Evolutionary conservation across 768 basidiomycete genomes (phyloP), one percentile per base, ranked within the genome.

Genomic region (Podaxis rugospora): DNA sequence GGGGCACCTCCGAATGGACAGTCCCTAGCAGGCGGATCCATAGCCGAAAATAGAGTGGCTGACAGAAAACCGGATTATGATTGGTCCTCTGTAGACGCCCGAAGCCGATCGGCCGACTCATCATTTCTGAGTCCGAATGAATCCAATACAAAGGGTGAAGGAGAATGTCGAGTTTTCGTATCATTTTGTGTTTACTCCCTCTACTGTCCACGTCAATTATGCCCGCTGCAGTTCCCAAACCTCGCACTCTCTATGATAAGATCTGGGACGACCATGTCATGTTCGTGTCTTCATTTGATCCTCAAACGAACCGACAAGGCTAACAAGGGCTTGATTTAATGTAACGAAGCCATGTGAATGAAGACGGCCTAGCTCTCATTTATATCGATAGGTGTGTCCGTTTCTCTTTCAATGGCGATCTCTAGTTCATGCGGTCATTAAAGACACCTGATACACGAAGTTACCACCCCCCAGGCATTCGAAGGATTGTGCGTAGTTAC

Each of bases 231-330:
- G 65, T 75, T 42, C 63, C 74, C 57, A 74, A 80, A 21, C 93
- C 93, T 9, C 87, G 93, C 63, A 98, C 96, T 37, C 80, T 98
- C 32, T 97, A 98, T 75, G 96, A 98, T 76, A 98, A 98, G 78
- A 93, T 98, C 65, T 97, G 92, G 87, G 93, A 97, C 66, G 94
- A 98, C 72, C 96, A 98, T 76, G 85, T 96, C 69, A 90, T 98
- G 86, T 93, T 68, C 63, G 91, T 72, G 32, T 25, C 28, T 37
- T 23, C 57, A 55, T 51, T 57, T 59, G 27, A 46, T 52, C 44
- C 44, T 37, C 60, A 51, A 55, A 46, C n/a, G 39, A 55, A 55
- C 57, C 35, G 53, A 64, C 42, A 37, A 63, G 59, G 56, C 66
- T 67, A 35, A 63, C 51, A 40, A 36, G 37, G 57, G 52, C 25